A percentile compares a stretch with the other conserved stretches of the same genome.
Evolutionary conservation across 1,139 yeast species (phyloP).

Genomic region (Magnusiomyces clavatus): DNA sequence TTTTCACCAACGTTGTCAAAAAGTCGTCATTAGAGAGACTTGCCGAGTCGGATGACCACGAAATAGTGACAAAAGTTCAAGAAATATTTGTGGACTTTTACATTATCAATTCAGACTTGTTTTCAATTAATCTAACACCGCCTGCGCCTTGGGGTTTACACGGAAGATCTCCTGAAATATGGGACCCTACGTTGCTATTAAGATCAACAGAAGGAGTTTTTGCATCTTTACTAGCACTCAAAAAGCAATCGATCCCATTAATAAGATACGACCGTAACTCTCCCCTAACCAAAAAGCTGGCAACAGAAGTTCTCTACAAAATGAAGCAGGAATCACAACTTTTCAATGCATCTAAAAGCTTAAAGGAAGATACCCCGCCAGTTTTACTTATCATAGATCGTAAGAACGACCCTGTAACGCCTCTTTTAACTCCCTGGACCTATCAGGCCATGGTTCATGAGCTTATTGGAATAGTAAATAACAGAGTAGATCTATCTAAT

Average conservation of each 20-base stretch:
- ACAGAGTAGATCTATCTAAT: conserved; percentile 59
- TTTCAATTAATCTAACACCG: conserved; percentile 36
- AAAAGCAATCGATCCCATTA: conserved; percentile 53
- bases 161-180: conserved; percentile 27
- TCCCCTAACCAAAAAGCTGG: conserved; percentile 53
- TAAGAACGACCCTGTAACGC: conserved; percentile 85
- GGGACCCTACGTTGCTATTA: conserved; percentile 45
- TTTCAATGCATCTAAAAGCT: conserved; percentile 33
- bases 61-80: conserved; percentile 63
- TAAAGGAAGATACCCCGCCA: conserved; percentile 59
- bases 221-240: conserved; percentile 65
- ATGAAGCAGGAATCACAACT: conserved; percentile 41
- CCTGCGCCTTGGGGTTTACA: conserved; percentile 16
- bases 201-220: conserved; percentile 46
- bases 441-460: conserved; percentile 98
- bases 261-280: conserved; percentile 70
- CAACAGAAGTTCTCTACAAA: conserved; percentile 47
- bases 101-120: conserved; percentile 64
- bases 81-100: conserved; percentile 82
- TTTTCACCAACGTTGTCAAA: conserved; percentile 63
- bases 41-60: conserved; percentile 87
- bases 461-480: conserved; percentile 69
- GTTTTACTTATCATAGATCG: conserved; percentile 74
- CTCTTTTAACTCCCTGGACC: conserved; percentile 91
- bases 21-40: conserved; percentile 74